Evolutionary conservation across 2,329 filamentous ascomycete species (phyloP), one percentile per base, ranked within the genome.

Genomic region (Zopfia rhizophila): DNA sequence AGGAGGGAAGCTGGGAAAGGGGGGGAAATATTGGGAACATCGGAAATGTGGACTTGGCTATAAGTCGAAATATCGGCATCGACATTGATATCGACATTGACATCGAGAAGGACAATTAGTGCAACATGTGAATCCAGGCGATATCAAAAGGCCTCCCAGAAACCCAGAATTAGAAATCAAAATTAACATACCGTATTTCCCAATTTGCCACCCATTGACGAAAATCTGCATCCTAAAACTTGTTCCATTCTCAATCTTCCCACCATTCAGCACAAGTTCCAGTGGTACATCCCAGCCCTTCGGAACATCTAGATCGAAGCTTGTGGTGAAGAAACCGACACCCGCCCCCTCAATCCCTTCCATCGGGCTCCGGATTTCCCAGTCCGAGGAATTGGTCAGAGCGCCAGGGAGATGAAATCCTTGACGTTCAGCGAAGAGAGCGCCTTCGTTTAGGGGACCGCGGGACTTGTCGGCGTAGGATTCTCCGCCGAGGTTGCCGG

Each of bases 201-300:
- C 82, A 53, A 84, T 89, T 62, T 90, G 87, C 64, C 84, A 90
- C 2, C 87, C 87, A 59, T 90, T 90, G 31, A 90, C 84, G 58
- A 80, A 90, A 3, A 90, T 69, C 53, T 85, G 78, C 1, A 76
- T 81, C n/a, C 86, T 76, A 48, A 85, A 87, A 27, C 10, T 27
- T 23, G 45, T 14, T 45, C 27, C 7, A 38, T 46, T 32, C 54
- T 21, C 36, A 56, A 17, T 49, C 52, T 49, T 56, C 57, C 4
- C 48, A 13, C 70, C 70, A 13, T 46, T 45, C 60, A 87, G 84
- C 7, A 72, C 72, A 55, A 87, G 83, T 0, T 75, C 74, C 1
- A 86, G 55, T 0, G 84, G 83, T 6, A 85, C 77, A 48, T 87
- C 84, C 65, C 80, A 83, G 21, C 70, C 68, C 2, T 62, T 49